Evolutionary conservation across 2,329 filamentous ascomycete species (phyloP), one percentile per base, ranked within the genome.

Genomic region (Claviceps capensis): DNA sequence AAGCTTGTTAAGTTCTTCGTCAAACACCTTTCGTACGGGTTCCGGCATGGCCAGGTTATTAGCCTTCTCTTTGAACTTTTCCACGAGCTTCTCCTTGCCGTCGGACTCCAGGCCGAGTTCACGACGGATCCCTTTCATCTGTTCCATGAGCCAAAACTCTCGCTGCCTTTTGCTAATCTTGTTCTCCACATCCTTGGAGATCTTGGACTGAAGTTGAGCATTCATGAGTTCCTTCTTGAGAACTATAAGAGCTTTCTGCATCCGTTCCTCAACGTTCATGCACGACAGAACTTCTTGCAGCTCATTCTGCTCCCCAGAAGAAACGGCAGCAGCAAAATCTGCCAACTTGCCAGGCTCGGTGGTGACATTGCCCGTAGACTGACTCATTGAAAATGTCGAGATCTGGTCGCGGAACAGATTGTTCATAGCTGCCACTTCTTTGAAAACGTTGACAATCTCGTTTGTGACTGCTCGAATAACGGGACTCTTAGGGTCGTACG

Each of bases 171-270:
- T 97, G 61, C 90, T 90, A 51, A 98, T 97, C 70, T 95, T 96
- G 63, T 81, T 88, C 67, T 97, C 93, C 17, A 98, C 94, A 63
- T 98, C 93, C 70, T 96, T 96, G 53, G 86, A 88, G 53, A 98
- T 97, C 74, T 97, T 98, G 53, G 87, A 91, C 67, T 96, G 91
- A 34, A 98, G 74, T 65, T 97, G 88, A 0, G 93, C 93, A 60
- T 97, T 98, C 86, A 97, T 95, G 51, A 96, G 79, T 71, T 98
- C 93, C 68, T 96, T 97, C 73, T 98, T 98, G 58, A 98, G 75
- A 2, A 97, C 87, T 44, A 91, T 81, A 2, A 98, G 73, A 0
- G 91, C 87, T 69, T 96, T 97, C 60, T 89, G 86, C 68, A 98
- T 79, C 56, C 94, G 81, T 61, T 95, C 86, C 67, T 97, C 90